Evolutionary conservation across 2,329 filamentous ascomycete species (phyloP).

Genomic region (Huntiella abstrusa): DNA sequence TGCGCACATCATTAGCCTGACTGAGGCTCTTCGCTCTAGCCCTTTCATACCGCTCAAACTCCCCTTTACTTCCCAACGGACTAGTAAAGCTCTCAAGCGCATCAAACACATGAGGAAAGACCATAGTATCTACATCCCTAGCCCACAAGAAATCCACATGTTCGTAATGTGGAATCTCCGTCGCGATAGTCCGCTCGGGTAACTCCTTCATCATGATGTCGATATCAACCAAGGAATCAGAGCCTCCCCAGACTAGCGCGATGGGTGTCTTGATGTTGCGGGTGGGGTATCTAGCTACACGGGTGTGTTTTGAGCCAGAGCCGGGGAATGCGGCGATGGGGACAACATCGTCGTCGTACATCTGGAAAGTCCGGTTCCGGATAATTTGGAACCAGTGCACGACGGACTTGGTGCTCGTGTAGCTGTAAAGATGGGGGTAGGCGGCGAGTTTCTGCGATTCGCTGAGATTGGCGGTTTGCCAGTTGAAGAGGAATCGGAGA

Average conservation of each 20-base stretch:
- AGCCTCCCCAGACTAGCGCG: conserved; percentile 82
- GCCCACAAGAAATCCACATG: conserved; percentile 97
- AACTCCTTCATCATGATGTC: conserved; percentile 79
- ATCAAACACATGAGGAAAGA: conserved; percentile 83
- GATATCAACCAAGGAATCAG: conserved; percentile 87
- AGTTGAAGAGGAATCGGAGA: conserved; percentile 71
- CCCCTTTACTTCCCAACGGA: conserved; percentile 32
- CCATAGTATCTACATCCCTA: conserved; percentile 59
- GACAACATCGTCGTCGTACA: conserved; percentile 90
- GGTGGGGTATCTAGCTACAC: conserved; percentile 89
- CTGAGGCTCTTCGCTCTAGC: conserved; percentile 30
- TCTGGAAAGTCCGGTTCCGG: conserved; percentile 86
- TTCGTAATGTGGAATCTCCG: conserved; percentile 80
- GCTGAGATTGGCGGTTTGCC: conserved; percentile 70
- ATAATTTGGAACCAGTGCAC: conserved; percentile 99
- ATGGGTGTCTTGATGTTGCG: conserved; percentile 94
- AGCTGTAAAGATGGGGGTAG: conserved; percentile 91
- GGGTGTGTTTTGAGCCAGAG: conserved; percentile 68
- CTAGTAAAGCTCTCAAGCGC: conserved; percentile 56
- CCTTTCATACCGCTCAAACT: conserved; percentile 38
- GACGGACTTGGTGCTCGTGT: conserved; percentile 88
- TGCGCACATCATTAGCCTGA: conserved; percentile 5
- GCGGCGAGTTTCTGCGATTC: conserved; percentile 80
- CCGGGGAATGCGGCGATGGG: conserved; percentile 29
- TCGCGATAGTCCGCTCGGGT: conserved; percentile 66